Percentiles rank a stretch among this genome's conserved stretches.
These are phyloP conservation scores for Euphorbia pulcherrima DNA, from an alignment of 345 rosid genomes.

Conservation along the genomic window DNA sequence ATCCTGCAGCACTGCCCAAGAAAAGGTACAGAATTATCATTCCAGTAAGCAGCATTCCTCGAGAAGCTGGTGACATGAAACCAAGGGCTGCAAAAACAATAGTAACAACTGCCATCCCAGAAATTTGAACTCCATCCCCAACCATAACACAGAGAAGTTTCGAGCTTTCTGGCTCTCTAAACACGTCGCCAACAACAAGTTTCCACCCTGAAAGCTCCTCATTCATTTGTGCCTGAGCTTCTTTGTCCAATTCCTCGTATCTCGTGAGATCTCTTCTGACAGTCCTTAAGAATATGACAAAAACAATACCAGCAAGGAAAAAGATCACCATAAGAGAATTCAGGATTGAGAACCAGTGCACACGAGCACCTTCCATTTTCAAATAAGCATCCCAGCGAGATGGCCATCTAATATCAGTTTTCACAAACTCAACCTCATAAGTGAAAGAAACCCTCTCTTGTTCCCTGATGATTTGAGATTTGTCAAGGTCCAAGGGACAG, in stretches of 20 bases:
- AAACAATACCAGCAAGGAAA: conserved; percentile 84
- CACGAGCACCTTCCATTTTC: conserved; percentile 83
- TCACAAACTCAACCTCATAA: conserved; percentile 67
- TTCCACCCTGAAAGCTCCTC: conserved; percentile 88
- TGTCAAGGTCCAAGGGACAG: conserved; percentile 71
- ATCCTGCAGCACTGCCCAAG: conserved; percentile 68
- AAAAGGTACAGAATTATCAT: conserved; percentile 71
- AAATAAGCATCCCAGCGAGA: conserved; percentile 85
- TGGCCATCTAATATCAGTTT: conserved; percentile 85
- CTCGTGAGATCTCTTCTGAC: conserved; percentile 80
- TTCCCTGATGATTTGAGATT: conserved; percentile 73
- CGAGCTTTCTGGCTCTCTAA: conserved; percentile 55
- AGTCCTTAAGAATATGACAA: conserved; percentile 83
- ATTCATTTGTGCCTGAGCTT: conserved; percentile 88
- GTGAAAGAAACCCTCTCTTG: conserved; percentile 65
- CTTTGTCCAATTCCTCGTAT: conserved; percentile 87
- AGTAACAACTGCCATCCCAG: conserved; percentile 71
- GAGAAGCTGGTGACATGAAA: conserved; percentile 79
- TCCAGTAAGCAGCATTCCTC: conserved; percentile 66
- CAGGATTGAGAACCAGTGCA: conserved; percentile 85
- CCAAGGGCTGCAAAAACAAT: conserved; percentile 71
- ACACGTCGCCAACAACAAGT: conserved; percentile 77
- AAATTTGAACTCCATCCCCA: conserved; percentile 74
- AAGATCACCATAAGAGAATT: conserved; percentile 79
- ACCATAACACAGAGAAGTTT: conserved; percentile 63